Conservation (phyloP, 2,329 filamentous ascomycete genomes). For the Alternaria tenuissima region DNA sequence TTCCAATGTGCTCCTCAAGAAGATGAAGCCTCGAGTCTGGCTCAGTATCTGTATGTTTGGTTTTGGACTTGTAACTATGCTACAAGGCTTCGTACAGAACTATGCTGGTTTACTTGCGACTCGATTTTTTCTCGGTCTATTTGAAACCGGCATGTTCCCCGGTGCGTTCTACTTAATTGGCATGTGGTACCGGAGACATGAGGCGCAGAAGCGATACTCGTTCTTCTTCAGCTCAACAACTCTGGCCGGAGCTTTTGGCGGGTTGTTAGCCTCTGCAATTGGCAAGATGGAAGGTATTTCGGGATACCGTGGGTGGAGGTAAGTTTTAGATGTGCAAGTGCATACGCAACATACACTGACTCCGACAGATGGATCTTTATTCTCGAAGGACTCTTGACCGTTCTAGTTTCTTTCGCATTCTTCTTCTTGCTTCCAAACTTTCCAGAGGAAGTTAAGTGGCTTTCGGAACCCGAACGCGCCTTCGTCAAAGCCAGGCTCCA, state of each 20-base stretch:
- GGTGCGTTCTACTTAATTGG: slow-evolving; percentile 72
- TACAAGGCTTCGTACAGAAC: slow-evolving; percentile 79
- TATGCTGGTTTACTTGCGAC: slow-evolving; percentile 80
- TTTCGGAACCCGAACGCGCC: slow-evolving; percentile 55
- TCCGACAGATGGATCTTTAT: slow-evolving; percentile 76
- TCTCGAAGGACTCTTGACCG: slow-evolving; percentile 63
- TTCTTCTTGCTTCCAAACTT: slow-evolving; percentile 60
- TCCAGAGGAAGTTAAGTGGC: slow-evolving; percentile 60
- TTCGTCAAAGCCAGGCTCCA: slow-evolving; percentile 58
- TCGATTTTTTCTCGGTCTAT: slow-evolving; percentile 79
- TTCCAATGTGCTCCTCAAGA: slow-evolving; percentile 61
- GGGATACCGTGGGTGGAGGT: slow-evolving; percentile 75
- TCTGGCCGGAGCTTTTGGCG: slow-evolving; percentile 83
- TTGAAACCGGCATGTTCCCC: slow-evolving; percentile 64
- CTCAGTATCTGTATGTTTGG: slow-evolving; percentile 82
- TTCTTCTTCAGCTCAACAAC: slow-evolving; percentile 92
- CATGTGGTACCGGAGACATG: slow-evolving; percentile 88
- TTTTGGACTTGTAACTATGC: slow-evolving; percentile 72
- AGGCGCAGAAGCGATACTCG: slow-evolving; percentile 89
- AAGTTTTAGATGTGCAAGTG: neutral
- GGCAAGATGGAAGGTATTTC: slow-evolving; percentile 81
- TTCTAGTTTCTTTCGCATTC: slow-evolving; percentile 55
- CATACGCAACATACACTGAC: neutral
- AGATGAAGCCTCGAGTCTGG: slow-evolving; percentile 62
- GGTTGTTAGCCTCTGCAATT: slow-evolving; percentile 83